A percentile compares a stretch with the other conserved stretches of the same genome.
Conservation (phyloP, 345 rosid species). For the Mercurialis annua region DNA sequence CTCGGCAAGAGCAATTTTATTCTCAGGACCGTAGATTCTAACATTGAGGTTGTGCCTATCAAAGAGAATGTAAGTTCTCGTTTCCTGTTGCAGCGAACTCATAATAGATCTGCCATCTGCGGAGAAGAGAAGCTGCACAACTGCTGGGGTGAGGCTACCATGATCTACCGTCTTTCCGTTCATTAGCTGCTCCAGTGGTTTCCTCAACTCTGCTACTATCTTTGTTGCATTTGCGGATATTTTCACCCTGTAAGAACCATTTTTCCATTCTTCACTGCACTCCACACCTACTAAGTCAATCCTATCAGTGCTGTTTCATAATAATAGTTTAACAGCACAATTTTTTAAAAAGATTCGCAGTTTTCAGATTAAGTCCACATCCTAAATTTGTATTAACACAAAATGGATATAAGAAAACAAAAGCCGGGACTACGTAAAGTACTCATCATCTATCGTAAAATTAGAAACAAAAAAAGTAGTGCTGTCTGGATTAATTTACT, state of each 20-base stretch:
- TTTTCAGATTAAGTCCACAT: not conserved
- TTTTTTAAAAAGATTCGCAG: too few species aligned
- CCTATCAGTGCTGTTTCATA: not conserved
- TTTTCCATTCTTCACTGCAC: constrained; percentile 41
- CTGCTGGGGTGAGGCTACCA: constrained; percentile 46
- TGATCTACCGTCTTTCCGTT: constrained; percentile 58
- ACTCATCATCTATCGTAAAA: not conserved
- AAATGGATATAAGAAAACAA: not conserved
- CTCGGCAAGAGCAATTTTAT: constrained; percentile 45
- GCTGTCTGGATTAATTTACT: not conserved
- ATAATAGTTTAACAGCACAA: too few species aligned
- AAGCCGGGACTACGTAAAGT: not conserved
- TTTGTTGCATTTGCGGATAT: constrained; percentile 72
- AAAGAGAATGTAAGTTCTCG: constrained; percentile 55
- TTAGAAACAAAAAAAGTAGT: too few species aligned
- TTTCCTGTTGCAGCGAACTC: constrained; percentile 57
- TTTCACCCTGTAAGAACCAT: constrained; percentile 54
- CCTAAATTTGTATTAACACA: not conserved
- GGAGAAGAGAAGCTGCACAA: constrained; percentile 56
- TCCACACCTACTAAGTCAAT: constrained; percentile 39
- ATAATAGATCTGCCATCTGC: constrained; percentile 50
- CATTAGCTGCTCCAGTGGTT: constrained; percentile 72
- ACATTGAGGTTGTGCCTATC: constrained; percentile 45
- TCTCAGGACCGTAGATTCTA: constrained; percentile 60
- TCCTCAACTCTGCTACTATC: constrained; percentile 73